Evolutionary conservation across 2,329 filamentous ascomycete genomes (phyloP), one percentile per base, ranked within the genome.

Genomic region (Apiospora sp.): DNA sequence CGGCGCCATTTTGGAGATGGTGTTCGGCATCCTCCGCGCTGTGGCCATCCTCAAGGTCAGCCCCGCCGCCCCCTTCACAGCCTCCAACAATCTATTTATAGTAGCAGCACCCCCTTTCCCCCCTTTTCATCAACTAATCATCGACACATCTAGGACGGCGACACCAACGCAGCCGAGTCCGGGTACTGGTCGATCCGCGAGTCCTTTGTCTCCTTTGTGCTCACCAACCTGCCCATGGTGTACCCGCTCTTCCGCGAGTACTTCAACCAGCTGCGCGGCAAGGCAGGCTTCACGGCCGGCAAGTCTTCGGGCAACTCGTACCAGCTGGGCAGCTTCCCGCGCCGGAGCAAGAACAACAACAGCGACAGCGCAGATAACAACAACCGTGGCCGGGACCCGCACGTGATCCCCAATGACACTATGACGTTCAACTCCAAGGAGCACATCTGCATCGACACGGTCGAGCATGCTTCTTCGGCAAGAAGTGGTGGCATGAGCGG

Each of bases 1-100:
- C 68, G 87, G 86, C 44, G 87, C 85, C 3, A 78, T 86, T 13
- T 85, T 88, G 72, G 84, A 87, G 70, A 87, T 87, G 81, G 82
- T 84, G 22, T 85, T 85, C 43, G 86, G 86, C 0, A 85, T 87
- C 72, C 77, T 89, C 12, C 84, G 87, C 70, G 86, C 83, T 67
- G 83, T 85, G 1, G 79, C 86, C 24, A 86, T 87, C 49, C 75
- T 87, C 24, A 85, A 81, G 16, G 77, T 80, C 54, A 75, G 76
- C 43, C 10, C 37, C 37, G 37, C 37, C 37, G 37, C 37, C 10
- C 37, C 6, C 10, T 8, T 37, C 37, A 37, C 37, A 37, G 37
- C 19, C 30, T 14, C 19, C 58, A 41, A 2, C 4, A 16, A 14
- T 14, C 19, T 8, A 54, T 64, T 74, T 43, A 70, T 24, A 43